Percentiles rank a stretch among this genome's conserved stretches.
Evolutionary conservation across 1,284 basidiomycete genomes (phyloP).

Genomic region (Melampsora larici-populina): DNA sequence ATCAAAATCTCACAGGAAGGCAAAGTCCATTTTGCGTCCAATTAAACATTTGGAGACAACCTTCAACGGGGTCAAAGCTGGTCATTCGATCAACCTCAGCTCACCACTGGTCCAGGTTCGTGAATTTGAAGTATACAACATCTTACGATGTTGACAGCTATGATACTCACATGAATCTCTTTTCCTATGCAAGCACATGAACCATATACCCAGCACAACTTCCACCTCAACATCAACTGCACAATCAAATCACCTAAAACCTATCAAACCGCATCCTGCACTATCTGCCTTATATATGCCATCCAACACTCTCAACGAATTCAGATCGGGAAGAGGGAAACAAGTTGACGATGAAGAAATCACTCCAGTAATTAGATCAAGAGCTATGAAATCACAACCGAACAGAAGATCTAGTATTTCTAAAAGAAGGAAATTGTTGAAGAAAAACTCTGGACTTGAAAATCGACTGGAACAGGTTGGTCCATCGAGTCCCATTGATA

Average conservation of each 20-base stretch:
- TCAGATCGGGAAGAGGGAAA: background rate
- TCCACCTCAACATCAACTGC: background rate
- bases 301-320: background rate
- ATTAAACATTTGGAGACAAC: no score
- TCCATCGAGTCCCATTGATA: background rate
- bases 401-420: background rate
- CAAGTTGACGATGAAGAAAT: background rate
- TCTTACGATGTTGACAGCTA: no score
- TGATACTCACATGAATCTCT: no score
- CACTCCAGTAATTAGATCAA: background rate
- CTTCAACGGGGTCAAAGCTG: no score
- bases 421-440: background rate
- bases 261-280: background rate
- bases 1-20: no score
- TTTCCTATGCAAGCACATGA: no score
- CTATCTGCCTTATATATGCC: background rate
- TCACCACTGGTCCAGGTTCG: no score
- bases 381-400: background rate
- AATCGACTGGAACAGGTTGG: background rate
- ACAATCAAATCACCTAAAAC: background rate
- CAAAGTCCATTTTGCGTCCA: no score
- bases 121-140: no score
- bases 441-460: background rate
- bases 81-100: no score
- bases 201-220: background rate